Evolutionary conservation across 306 rosid genomes (phyloP).

Genomic region (Casuarina cunninghamiana): DNA sequence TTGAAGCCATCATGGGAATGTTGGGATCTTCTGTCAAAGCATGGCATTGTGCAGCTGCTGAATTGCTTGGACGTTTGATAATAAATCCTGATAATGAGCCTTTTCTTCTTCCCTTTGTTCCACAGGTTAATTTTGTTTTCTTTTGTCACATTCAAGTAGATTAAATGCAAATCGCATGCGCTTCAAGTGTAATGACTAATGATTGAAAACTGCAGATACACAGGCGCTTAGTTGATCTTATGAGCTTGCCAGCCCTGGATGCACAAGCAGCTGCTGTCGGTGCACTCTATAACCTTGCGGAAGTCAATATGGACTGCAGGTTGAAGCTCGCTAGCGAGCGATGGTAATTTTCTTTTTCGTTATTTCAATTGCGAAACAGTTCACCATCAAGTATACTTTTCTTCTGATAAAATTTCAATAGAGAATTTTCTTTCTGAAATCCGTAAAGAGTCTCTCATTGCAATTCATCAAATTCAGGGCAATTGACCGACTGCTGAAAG

Average conservation of each 20-base stretch:
- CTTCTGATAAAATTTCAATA: neutral
- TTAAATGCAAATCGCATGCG: neutral
- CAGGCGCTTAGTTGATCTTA: constrained; percentile 82
- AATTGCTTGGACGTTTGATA: constrained; percentile 90
- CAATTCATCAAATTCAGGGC: constrained; percentile 60
- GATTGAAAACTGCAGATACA: constrained; percentile 62
- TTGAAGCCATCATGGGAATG: constrained; percentile 92
- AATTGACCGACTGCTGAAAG: constrained; percentile 82
- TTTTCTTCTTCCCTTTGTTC: constrained; percentile 80
- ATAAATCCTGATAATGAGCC: constrained; percentile 96
- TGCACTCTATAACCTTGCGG: constrained; percentile 95
- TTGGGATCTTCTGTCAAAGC: constrained; percentile 79
- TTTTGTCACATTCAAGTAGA: constrained; percentile 5
- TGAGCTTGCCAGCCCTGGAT: constrained; percentile 84
- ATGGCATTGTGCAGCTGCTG: constrained; percentile 97
- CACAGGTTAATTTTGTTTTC: constrained; percentile 54
- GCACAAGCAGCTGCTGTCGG: constrained; percentile 98
- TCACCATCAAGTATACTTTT: neutral
- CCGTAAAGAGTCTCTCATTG: neutral
- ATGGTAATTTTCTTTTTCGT: constrained; percentile 53
- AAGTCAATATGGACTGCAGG: constrained; percentile 98
- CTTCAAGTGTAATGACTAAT: constrained; percentile 12
- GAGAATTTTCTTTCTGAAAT: constrained; percentile 2
- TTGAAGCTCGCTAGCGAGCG: constrained; percentile 91
- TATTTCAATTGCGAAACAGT: constrained; percentile 10